Evolutionary conservation across 2,329 filamentous ascomycete genomes (phyloP).

Genomic region (Coniella vitis): DNA sequence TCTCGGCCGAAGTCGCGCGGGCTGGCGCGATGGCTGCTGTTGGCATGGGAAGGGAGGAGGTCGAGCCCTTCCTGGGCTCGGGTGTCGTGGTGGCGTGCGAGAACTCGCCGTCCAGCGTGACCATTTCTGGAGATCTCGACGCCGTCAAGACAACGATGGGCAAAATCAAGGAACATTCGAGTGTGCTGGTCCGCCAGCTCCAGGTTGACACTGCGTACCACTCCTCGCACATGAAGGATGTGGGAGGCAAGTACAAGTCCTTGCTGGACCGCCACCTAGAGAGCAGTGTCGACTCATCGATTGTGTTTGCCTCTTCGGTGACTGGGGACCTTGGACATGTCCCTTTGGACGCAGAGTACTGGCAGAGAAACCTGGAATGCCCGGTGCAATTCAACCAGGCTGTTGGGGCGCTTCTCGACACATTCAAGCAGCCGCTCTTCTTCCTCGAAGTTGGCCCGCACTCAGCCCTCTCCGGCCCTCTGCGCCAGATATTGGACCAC

Average conservation of each 20-base stretch:
- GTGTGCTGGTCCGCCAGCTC: slow-evolving; percentile 25
- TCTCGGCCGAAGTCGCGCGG: not conserved
- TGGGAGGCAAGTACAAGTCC: slow-evolving; percentile 1
- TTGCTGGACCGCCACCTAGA: not conserved
- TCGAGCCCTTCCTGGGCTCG: slow-evolving; percentile 16
- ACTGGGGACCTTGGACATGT: too few relatives aligned
- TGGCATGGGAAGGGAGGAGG: slow-evolving; percentile 3
- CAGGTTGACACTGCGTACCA: slow-evolving; percentile 35
- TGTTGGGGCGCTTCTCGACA: slow-evolving; percentile 3
- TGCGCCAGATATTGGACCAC: slow-evolving; percentile 24
- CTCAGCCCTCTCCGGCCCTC: slow-evolving; percentile 34
- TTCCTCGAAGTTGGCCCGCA: slow-evolving; percentile 28
- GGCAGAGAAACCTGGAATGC: slow-evolving; percentile 18
- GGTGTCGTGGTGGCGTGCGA: slow-evolving; percentile 18
- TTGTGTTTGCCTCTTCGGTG: too few relatives aligned
- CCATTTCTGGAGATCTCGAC: slow-evolving; percentile 23
- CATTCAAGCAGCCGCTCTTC: slow-evolving; percentile 3
- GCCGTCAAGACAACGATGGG: slow-evolving; percentile 22
- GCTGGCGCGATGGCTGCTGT: slow-evolving; percentile 10
- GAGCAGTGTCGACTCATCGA: too few relatives aligned
- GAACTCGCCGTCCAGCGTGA: slow-evolving; percentile 24
- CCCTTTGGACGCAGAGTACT: too few relatives aligned
- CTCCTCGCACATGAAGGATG: slow-evolving; percentile 19
- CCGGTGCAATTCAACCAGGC: slow-evolving; percentile 21
- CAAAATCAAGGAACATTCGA: slow-evolving; percentile 20